Evolutionary conservation across 2,329 filamentous ascomycete species (phyloP).

Genomic region (Daldinia sp.): DNA sequence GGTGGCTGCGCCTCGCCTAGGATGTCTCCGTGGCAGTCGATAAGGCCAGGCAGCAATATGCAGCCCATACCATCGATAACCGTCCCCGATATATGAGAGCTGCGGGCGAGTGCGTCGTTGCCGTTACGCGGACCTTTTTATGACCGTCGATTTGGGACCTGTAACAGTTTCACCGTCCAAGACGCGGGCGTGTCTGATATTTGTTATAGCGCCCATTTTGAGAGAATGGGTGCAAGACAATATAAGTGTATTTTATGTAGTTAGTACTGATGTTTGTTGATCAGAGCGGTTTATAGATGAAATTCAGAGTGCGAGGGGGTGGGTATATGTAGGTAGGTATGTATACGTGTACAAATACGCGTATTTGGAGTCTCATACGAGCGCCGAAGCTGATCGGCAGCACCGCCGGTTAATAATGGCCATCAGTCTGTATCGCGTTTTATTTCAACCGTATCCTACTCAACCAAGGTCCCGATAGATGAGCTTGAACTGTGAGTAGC

Average conservation of each 20-base stretch:
- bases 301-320: neutral
- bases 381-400: neutral
- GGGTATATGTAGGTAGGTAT: neutral
- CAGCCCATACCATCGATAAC: slow-evolving; percentile 42
- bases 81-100: slow-evolving; percentile 11
- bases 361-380: neutral
- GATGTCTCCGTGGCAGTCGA: slow-evolving; percentile 47
- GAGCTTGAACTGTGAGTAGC: neutral
- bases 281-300: neutral
- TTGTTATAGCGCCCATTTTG: slow-evolving; percentile 34
- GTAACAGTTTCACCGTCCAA: slow-evolving; percentile 42
- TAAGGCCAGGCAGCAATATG: slow-evolving; percentile 45
- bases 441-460: neutral
- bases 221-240: neutral
- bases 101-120: slow-evolving; percentile 27
- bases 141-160: slow-evolving; percentile 38
- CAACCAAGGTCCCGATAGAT: neutral
- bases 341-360: neutral
- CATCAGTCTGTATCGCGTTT: neutral
- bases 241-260: neutral
- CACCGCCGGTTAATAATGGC: neutral
- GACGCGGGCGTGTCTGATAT: slow-evolving; percentile 43
- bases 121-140: slow-evolving; percentile 36
- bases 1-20: slow-evolving; percentile 36
- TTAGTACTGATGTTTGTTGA: neutral